A percentile compares a stretch with the other conserved stretches of the same genome.
phyloP scores from a whole-genome alignment of 805 yeast genomes.

The Candida adriatica region DNA sequence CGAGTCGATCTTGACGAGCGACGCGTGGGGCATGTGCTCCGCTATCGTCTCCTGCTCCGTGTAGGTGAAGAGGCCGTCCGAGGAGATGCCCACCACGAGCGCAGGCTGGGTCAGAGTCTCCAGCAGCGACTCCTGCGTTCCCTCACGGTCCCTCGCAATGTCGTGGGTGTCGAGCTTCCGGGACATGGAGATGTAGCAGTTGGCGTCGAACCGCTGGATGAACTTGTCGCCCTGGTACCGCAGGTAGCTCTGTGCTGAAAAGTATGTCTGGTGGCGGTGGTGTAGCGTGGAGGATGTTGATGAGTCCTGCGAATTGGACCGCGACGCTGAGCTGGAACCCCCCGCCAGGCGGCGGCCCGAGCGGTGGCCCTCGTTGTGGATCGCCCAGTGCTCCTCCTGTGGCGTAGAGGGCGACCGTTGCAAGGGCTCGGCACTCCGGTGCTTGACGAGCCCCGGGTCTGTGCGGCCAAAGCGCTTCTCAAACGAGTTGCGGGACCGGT shows the following conservation, averaged over 20 bases:
- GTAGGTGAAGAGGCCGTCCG: constrained; percentile 90
- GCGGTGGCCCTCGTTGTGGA: constrained; percentile 80
- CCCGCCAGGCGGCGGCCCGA: constrained; percentile 22
- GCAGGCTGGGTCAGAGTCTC: constrained; percentile 63
- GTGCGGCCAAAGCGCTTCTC: constrained; percentile 90
- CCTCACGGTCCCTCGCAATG: constrained; percentile 66
- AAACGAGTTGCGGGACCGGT: constrained; percentile 86
- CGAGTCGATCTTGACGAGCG: constrained; percentile 67
- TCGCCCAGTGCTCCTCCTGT: constrained; percentile 70
- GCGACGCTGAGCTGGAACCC: constrained; percentile 3
- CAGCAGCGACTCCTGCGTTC: constrained; percentile 42
- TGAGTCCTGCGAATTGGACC: constrained; percentile 26
- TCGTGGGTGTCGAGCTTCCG: constrained; percentile 95
- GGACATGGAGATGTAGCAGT: constrained; percentile 91
- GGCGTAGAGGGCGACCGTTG: constrained; percentile 37
- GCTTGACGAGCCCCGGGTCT: constrained; percentile 38
- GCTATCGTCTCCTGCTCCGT: constrained; percentile 87
- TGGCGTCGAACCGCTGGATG: constrained; percentile 86
- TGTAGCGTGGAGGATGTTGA: constrained; percentile 18
- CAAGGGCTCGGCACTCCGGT: background rate
- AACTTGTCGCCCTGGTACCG: constrained; percentile 94
- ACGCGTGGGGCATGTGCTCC: constrained; percentile 61
- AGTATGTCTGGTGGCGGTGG: constrained; percentile 44
- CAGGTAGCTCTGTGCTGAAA: constrained; percentile 92
- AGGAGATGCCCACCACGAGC: constrained; percentile 78